A percentile compares a stretch with the other conserved stretches of the same genome.
These are phyloP conservation scores for Paracoccidioides brasiliensis DNA, from an alignment of 2,329 filamentous ascomycete genomes.

Conservation along the genomic window DNA sequence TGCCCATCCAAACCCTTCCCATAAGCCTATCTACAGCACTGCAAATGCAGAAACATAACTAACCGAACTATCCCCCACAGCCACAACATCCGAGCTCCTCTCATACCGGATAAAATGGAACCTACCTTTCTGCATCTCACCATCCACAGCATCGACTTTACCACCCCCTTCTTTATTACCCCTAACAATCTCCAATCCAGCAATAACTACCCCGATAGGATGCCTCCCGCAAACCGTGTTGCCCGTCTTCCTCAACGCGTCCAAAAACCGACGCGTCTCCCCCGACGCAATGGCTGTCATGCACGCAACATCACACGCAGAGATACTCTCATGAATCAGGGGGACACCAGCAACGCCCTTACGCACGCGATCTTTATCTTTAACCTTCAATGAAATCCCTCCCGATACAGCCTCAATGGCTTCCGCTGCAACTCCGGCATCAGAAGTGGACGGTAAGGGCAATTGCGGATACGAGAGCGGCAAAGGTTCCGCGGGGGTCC, in stretches of 20 bases:
- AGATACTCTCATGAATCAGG: conserved; percentile 74
- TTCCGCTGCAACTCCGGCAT: conserved; percentile 16
- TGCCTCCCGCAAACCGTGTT: conserved; percentile 94
- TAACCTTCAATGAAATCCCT: conserved; percentile 19
- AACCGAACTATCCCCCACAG: conserved; percentile 65
- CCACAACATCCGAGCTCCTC: conserved; percentile 61
- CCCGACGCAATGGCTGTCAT: conserved; percentile 78
- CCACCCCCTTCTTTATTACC: conserved; percentile 18
- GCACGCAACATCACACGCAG: conserved; percentile 61
- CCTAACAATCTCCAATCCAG: conserved; percentile 55
- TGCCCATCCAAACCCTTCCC: background rate
- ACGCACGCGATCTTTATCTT: conserved; percentile 22
- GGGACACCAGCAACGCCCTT: conserved; percentile 22
- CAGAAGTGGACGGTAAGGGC: conserved; percentile 24
- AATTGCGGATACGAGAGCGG: conserved; percentile 31
- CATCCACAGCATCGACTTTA: conserved; percentile 7
- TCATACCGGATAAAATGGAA: conserved; percentile 82
- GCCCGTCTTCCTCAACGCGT: conserved; percentile 54
- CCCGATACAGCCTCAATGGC: conserved; percentile 19
- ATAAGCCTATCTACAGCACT: conserved; percentile 39
- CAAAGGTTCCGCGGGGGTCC: conserved; percentile 23
- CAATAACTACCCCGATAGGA: conserved; percentile 88
- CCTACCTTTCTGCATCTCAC: conserved; percentile 27
- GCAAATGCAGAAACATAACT: conserved; percentile 93
- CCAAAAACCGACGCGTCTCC: conserved; percentile 54